phyloP scores from a whole-genome alignment of 2,329 filamentous ascomycete species.

The Aspergillus intermedius region DNA sequence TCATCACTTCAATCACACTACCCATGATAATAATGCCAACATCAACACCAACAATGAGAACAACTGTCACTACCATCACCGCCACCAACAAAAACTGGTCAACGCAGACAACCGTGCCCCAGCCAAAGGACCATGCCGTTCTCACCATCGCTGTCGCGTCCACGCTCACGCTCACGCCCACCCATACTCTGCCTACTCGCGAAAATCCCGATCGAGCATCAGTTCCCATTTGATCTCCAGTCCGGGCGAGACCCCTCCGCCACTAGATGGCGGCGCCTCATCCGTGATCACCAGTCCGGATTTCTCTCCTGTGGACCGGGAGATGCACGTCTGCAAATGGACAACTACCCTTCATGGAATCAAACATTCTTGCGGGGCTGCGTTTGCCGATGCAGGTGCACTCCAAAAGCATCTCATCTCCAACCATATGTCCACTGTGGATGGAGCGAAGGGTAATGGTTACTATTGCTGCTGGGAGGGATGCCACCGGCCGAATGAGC shows the following conservation, averaged over 20 bases:
- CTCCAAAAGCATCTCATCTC: conserved; percentile 36
- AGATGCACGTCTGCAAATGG: conserved; percentile 37
- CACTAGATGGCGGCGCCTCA: conserved; percentile 27
- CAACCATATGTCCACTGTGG: conserved; percentile 31
- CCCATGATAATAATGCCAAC: background rate
- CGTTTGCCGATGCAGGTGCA: conserved; percentile 28
- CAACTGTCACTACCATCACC: background rate
- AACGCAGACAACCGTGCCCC: conserved; percentile 12
- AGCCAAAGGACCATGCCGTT: conserved; percentile 25
- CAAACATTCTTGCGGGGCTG: conserved; percentile 27
- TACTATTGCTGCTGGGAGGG: conserved; percentile 41
- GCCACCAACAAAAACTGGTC: conserved; percentile 20
- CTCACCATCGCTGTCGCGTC: conserved; percentile 27
- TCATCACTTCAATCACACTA: conserved; percentile 18
- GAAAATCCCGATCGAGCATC: conserved; percentile 30
- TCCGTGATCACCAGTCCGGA: conserved; percentile 34
- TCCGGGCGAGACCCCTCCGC: conserved; percentile 32
- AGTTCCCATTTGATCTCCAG: conserved; percentile 32
- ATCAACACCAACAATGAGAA: background rate
- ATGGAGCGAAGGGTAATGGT: conserved; percentile 34
- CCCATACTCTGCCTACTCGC: conserved; percentile 29
- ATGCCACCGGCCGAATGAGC: conserved; percentile 36
- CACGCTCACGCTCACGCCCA: conserved; percentile 29
- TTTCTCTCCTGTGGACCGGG: conserved; percentile 22
- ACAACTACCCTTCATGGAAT: conserved; percentile 19